Base-by-base conservation (phyloP, 768 basidiomycete species). In the Pholiota conissans region DNA sequence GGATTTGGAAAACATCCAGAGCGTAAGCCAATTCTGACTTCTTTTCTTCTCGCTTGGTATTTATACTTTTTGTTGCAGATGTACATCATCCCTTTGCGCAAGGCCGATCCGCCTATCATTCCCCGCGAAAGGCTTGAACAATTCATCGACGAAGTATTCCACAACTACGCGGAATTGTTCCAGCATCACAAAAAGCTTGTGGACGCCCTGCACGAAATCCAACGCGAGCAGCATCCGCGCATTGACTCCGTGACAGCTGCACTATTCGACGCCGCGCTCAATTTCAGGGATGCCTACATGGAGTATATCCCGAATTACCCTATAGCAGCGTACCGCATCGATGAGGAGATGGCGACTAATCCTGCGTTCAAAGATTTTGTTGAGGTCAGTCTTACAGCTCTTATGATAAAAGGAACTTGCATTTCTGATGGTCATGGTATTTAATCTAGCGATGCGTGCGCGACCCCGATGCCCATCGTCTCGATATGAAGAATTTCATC, bases 401-500 rank as follows among this genome's bases (percentile, higher is more conserved):
- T 46, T 52, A 39, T n/a, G 14, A 22, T 22, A 18, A 28, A 4
- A 20, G 29, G 28, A 14, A 16, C 10, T 32, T 27, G 24, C 37
- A 16, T 28, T 49, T 14, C 53, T n/a, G 7, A 4, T 14, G 37
- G 20, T 18, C 16, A 7, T n/a, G 37, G 3, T 16, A n/a, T 45
- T 40, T 18, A 18, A 4, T 5, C 24, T 45, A 45, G 42, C 42
- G 18, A 20, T 79, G 78, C 49, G 64, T 78, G 10, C 84, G 88
- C 29, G 86, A 92, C 63, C 83, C 87, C 0, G 89, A 90, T 57
- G 84, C 93, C 0, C 86, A 90, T 65, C 85, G 89, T 49, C 79
- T 93, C 18, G 94, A 95, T 68, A 90, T 99, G 84, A 94, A 95
- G 69, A 89, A 81, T 63, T 99, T 98, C 74, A 90, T 95, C 67